These are phyloP conservation scores for Pythium rishiriense DNA, from an alignment of 352 stramenopile genomes.

Conservation along the genomic window DNA sequence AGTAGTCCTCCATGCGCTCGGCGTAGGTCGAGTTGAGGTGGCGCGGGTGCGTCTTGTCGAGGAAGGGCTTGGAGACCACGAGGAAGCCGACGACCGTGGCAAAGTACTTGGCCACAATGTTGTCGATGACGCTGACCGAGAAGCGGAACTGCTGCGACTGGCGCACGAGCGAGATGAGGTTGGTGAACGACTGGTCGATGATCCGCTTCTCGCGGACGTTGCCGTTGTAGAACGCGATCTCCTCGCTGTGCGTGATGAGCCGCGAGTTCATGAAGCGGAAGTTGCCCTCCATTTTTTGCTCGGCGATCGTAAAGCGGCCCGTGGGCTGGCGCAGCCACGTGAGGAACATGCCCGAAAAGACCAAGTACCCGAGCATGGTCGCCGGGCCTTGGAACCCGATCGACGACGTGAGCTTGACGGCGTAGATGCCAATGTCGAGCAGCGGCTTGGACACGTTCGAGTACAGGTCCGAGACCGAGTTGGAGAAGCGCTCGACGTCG, in stretches of 20 bases:
- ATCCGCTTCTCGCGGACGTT: slow-evolving; percentile 84
- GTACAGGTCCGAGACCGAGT: slow-evolving; percentile 87
- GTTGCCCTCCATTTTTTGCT: slow-evolving; percentile 82
- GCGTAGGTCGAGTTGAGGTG: slow-evolving; percentile 66
- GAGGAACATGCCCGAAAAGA: slow-evolving; percentile 47
- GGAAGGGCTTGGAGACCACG: slow-evolving; percentile 72
- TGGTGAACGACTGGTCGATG: slow-evolving; percentile 66
- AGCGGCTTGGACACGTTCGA: slow-evolving; percentile 87
- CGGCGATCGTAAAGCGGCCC: slow-evolving; percentile 76
- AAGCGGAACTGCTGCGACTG: slow-evolving; percentile 86
- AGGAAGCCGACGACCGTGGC: slow-evolving; percentile 82
- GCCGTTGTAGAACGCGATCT: slow-evolving; percentile 92
- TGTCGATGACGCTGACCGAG: slow-evolving; percentile 80
- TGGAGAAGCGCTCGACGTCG: slow-evolving; percentile 84
- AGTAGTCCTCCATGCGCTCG: slow-evolving; percentile 85
- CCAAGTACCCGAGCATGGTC: slow-evolving; percentile 61
- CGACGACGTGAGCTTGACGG: slow-evolving; percentile 56
- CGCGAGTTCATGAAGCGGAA: slow-evolving; percentile 89
- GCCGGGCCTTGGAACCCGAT: slow-evolving; percentile 76
- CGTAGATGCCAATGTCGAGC: slow-evolving; percentile 83
- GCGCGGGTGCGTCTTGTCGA: slow-evolving; percentile 56
- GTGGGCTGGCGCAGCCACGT: slow-evolving; percentile 58
- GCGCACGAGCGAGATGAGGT: slow-evolving; percentile 64
- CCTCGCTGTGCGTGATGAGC: slow-evolving; percentile 87
- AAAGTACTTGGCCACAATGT: slow-evolving; percentile 87